A percentile compares a stretch with the other conserved stretches of the same genome.
Conservation (phyloP, 108 stramenopile species). For the Seminavis robusta region DNA sequence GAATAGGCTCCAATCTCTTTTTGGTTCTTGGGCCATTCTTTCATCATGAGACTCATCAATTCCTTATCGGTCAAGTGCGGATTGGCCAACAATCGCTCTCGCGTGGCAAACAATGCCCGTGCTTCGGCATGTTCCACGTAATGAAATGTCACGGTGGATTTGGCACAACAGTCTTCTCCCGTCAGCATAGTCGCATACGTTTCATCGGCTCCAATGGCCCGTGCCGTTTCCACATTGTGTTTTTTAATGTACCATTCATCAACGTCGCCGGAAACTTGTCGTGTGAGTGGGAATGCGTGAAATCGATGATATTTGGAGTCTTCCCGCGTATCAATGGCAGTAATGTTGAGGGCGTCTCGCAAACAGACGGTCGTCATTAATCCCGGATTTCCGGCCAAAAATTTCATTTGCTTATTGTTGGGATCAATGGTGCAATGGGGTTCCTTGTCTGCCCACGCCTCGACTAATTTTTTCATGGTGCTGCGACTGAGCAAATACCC, state of each 20-base stretch:
- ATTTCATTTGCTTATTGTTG: slow-evolving; percentile 38
- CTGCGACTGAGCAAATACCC: slow-evolving; percentile 78
- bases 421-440: slow-evolving; percentile 39
- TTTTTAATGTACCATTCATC: slow-evolving; percentile 85
- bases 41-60: slow-evolving; percentile 47
- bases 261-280: slow-evolving; percentile 64
- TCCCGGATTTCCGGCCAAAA: slow-evolving; percentile 83
- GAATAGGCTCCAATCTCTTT: slow-evolving; percentile 65
- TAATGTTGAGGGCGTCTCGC: slow-evolving; percentile 38
- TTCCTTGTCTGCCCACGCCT: slow-evolving; percentile 57
- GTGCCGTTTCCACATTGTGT: slow-evolving; percentile 33
- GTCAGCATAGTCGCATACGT: slow-evolving; percentile 42
- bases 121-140: slow-evolving; percentile 83
- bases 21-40: slow-evolving; percentile 63
- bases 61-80: slow-evolving; percentile 63
- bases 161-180: slow-evolving; percentile 67
- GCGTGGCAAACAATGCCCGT: slow-evolving; percentile 57
- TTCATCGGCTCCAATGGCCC: slow-evolving; percentile 17
- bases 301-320: slow-evolving; percentile 65
- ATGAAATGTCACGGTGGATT: slow-evolving; percentile 79
- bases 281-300: slow-evolving; percentile 72
- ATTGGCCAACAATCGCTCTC: slow-evolving; percentile 49
- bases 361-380: slow-evolving; percentile 71
- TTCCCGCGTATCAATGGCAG: slow-evolving; percentile 65
- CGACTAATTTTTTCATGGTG: slow-evolving; percentile 66